phyloP scores from a whole-genome alignment of 108 stramenopile species.

The Skeletonema menzelii region DNA sequence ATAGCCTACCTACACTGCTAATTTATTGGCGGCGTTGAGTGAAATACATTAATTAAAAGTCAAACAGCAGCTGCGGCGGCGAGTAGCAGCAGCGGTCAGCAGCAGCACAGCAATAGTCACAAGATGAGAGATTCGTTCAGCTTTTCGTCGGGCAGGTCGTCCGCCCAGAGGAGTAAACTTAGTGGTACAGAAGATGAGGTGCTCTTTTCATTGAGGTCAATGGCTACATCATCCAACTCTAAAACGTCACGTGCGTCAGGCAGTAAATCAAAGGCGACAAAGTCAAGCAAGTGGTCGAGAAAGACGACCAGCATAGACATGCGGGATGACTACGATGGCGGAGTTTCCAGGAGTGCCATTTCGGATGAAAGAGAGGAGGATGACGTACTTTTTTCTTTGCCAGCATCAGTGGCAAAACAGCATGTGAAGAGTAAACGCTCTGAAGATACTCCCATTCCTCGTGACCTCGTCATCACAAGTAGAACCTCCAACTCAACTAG shows the following conservation, averaged over 20 bases:
- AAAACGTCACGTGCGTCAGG: not conserved
- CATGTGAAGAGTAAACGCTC: not conserved
- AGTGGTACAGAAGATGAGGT: not conserved
- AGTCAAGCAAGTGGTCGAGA: not conserved
- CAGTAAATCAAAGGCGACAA: not conserved
- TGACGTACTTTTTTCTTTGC: not conserved
- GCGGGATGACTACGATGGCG: not conserved
- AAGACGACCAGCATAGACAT: not conserved
- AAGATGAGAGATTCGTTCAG: not conserved
- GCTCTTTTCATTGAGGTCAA: not conserved
- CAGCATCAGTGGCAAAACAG: not conserved
- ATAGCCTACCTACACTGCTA: too few species aligned
- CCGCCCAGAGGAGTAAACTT: too few species aligned
- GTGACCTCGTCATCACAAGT: not conserved
- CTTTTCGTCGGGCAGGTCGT: not conserved
- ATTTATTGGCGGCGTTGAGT: too few species aligned
- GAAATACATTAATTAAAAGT: too few species aligned
- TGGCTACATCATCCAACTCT: not conserved
- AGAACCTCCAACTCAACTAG: not conserved
- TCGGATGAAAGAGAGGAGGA: not conserved
- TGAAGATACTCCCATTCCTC: not conserved
- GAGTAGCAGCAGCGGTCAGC: not conserved
- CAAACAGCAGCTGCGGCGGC: too few species aligned
- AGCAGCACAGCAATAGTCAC: not conserved
- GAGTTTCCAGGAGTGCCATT: not conserved